Evolutionary conservation across 129 eudicot genomes (phyloP).

Genomic region (Tagetes patula): DNA sequence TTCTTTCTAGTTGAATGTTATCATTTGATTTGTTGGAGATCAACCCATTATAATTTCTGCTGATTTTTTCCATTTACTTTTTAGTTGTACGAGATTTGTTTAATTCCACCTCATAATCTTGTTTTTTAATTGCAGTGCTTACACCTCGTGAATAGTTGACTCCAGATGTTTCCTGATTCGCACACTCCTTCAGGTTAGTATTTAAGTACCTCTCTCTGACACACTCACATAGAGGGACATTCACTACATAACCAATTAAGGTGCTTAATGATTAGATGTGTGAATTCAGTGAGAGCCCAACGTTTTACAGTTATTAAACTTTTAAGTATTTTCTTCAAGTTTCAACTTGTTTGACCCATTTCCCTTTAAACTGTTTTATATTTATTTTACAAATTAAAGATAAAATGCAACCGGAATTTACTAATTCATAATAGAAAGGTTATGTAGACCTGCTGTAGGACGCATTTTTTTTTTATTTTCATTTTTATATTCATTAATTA

Average conservation of each 20-base stretch:
- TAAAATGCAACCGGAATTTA: neutral
- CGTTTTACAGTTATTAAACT: too few species aligned
- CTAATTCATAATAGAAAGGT: neutral
- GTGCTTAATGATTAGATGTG: too few species aligned
- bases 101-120: slow-evolving; percentile 10
- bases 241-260: neutral
- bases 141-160: slow-evolving; percentile 63
- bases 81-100: neutral
- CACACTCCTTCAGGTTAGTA: slow-evolving; percentile 48
- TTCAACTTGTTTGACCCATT: neutral
- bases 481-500: neutral
- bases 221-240: neutral
- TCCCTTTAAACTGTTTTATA: neutral
- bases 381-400: neutral
- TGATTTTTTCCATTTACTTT: neutral
- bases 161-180: slow-evolving; percentile 49
- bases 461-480: neutral
- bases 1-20: neutral
- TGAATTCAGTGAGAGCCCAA: too few species aligned
- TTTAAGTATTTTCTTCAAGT: too few species aligned
- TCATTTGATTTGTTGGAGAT: neutral
- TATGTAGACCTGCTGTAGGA: neutral
- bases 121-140: slow-evolving; percentile 64
- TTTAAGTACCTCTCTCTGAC: neutral
- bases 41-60: neutral